Evolutionary conservation across 2,329 filamentous ascomycete species (phyloP).

Genomic region (Aspergillus latus): DNA sequence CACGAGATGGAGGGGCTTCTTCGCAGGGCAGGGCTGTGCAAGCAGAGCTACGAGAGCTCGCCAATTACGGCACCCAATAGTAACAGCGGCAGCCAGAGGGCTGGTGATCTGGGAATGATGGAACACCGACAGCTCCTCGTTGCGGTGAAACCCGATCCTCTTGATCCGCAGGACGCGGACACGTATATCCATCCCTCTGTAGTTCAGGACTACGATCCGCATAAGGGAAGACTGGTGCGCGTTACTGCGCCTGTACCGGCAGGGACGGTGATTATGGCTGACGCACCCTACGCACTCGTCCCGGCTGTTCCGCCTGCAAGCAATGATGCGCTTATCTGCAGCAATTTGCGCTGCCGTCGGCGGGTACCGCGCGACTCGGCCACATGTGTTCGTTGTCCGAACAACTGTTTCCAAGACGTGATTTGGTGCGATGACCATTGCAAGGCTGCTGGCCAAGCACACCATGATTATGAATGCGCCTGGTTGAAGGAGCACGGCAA

Average conservation of each 20-base stretch:
- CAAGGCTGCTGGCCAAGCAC: not conserved
- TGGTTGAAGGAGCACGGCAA: not conserved
- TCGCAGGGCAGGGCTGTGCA: not conserved
- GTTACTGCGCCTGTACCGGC: not conserved
- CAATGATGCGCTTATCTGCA: conserved; percentile 3
- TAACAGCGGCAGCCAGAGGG: not conserved
- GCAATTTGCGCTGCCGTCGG: not conserved
- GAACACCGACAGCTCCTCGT: not conserved
- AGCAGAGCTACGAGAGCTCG: not conserved
- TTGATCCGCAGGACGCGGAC: not conserved
- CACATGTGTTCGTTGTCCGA: not conserved
- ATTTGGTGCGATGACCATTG: not conserved
- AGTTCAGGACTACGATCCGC: not conserved
- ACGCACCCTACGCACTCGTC: conserved; percentile 6
- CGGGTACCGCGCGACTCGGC: not conserved
- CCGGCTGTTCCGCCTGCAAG: not conserved
- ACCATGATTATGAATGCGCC: not conserved
- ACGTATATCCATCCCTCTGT: not conserved
- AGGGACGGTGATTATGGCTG: not conserved
- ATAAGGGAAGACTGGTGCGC: not conserved
- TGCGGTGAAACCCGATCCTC: not conserved
- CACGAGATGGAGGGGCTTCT: not conserved
- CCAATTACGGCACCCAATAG: not conserved
- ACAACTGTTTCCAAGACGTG: not conserved
- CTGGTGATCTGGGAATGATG: conserved; percentile 1